These are phyloP conservation scores for Tuber aestivum DNA, from an alignment of 495 filamentous ascomycete genomes.

Conservation along the genomic window DNA sequence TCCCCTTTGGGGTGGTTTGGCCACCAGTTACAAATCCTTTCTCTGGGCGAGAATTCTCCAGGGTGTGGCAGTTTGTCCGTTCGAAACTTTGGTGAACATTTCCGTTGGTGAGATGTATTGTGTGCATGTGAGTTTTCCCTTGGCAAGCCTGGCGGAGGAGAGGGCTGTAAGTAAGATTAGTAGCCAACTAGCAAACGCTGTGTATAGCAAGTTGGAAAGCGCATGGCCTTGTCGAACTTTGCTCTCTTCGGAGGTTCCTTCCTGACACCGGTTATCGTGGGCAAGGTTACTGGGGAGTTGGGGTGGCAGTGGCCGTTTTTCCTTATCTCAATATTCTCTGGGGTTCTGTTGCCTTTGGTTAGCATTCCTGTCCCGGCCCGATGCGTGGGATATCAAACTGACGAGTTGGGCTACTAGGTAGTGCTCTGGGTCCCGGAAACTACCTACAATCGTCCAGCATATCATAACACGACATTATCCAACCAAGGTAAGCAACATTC, in stretches of 20 bases:
- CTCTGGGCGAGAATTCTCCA: constrained; percentile 71
- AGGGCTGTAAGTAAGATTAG: constrained; percentile 2
- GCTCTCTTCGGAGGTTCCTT: constrained; percentile 88
- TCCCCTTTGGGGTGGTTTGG: constrained; percentile 71
- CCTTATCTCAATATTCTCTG: constrained; percentile 66
- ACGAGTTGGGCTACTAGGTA: constrained; percentile 33
- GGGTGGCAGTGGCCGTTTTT: constrained; percentile 78
- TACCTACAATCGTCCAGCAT: constrained; percentile 56
- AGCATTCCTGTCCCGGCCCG: constrained; percentile 1
- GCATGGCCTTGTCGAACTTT: constrained; percentile 87
- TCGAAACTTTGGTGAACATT: constrained; percentile 70
- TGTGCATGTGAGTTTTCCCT: constrained; percentile 55
- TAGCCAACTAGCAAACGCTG: constrained; percentile 13
- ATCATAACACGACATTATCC: constrained; percentile 4
- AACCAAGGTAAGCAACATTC: not conserved
- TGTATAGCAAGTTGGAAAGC: constrained; percentile 64
- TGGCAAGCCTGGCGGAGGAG: constrained; percentile 33
- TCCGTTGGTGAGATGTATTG: constrained; percentile 67
- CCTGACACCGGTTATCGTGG: constrained; percentile 81
- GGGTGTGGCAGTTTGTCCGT: constrained; percentile 68
- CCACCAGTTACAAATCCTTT: constrained; percentile 60
- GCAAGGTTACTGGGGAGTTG: constrained; percentile 70
- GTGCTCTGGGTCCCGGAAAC: constrained; percentile 83
- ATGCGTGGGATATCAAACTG: not conserved
- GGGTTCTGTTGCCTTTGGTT: constrained; percentile 56